Evolutionary conservation across 129 eudicot genomes (phyloP), one percentile per base, ranked within the genome.

Genomic region (Flaveria linearis): DNA sequence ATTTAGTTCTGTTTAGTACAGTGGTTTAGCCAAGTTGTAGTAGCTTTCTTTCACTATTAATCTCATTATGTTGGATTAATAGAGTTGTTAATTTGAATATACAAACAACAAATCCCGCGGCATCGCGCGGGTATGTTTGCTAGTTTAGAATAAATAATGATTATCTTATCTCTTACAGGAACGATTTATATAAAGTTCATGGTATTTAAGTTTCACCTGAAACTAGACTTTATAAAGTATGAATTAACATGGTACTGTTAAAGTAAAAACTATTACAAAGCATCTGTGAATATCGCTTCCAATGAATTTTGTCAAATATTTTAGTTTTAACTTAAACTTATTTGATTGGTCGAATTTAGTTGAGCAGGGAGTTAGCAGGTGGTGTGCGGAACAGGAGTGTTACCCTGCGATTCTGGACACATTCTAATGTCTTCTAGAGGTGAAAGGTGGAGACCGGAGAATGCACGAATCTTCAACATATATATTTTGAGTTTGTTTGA

Each of bases 281-380:
- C 7, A 2, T 58, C 25, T 25, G 56, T 14, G 58, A 52, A 52
- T 5, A 52, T 52, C 39, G 17, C 36, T 61, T 61, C 13, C 67
- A 58, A 0, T 25, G 41, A 57, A 47, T 51, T 51, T 16, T 51
- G 18, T 50, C 6, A 15, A 13, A 3, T 1, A 0, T 13, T 50
- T 25, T 55, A 7, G 11, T 30, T 30, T 30, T 4, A 23, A 12
- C 7, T 60, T 25, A 25, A 11, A 3, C 1, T 58, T 60, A 2
- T 57, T 47, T 47, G 15, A 71, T 70, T 49, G 74, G 74, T 70
- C 0, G 9, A 8, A 0, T 45, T 23, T 69, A 49, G 0, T 23
- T 69, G 61, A 69, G 33, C 15, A 69, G 43, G 43, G 60, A 47
- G 23, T 47, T 46, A 26, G 62, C 61, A 70, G 50, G 67, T 61